A percentile compares a stretch with the other conserved stretches of the same genome.
These are phyloP conservation scores for Licmophora abbreviata DNA, from an alignment of 108 stramenopile species.

Conservation along the genomic window DNA sequence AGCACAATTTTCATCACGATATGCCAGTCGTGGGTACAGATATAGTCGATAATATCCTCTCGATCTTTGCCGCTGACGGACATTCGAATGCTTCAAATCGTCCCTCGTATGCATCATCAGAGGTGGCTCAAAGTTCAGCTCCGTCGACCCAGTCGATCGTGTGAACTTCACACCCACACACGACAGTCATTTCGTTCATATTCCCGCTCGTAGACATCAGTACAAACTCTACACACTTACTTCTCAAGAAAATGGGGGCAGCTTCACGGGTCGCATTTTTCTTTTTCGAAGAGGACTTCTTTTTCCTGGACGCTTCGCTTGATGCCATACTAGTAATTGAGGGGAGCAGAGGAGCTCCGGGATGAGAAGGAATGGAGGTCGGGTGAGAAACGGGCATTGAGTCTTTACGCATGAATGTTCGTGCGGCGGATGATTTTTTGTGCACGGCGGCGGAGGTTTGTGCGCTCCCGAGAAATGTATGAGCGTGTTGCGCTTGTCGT, in stretches of 20 bases:
- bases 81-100: neutral
- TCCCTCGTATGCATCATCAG: neutral
- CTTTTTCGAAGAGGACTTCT: neutral
- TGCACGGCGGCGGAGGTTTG: no score
- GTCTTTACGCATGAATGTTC: neutral
- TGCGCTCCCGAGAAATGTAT: no score
- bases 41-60: neutral
- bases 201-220: neutral
- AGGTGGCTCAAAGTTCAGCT: no score
- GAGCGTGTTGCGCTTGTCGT: no score
- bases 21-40: constrained; percentile 2
- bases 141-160: neutral
- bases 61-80: neutral
- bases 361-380: no score
- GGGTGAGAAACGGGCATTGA: neutral
- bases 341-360: neutral
- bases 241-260: constrained; percentile 33
- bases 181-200: neutral
- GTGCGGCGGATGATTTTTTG: neutral
- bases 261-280: constrained; percentile 15
- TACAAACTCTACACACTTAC: neutral
- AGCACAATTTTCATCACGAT: no score
- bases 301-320: constrained; percentile 4
- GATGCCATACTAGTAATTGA: neutral
- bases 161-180: neutral